Evolutionary conservation across 2,329 filamentous ascomycete species (phyloP), one percentile per base, ranked within the genome.

Genomic region (Penicillium sp.): DNA sequence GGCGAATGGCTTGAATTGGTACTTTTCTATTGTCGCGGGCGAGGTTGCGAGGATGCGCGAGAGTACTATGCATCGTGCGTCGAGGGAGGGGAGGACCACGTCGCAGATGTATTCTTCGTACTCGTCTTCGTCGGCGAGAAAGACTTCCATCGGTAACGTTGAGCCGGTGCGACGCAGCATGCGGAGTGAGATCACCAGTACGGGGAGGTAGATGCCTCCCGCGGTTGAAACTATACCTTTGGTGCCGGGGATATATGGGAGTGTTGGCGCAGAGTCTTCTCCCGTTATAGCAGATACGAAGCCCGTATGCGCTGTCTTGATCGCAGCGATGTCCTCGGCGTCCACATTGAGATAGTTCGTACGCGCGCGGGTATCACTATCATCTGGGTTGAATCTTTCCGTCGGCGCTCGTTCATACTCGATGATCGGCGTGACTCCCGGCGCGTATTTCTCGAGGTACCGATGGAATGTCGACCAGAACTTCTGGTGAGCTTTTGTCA

Each of bases 1-100:
- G 1, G 80, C 77, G 36, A 83, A 76, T 1, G 74, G 70, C 62
- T 83, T 83, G 65, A 79, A 75, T 61, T 82, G 81, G 65, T 79
- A 83, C 39, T 76, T 74, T 16, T 71, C 66, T 50, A 82, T 74
- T 13, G 73, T 64, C 5, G 65, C 64, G 0, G 70, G 66, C 0
- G 72, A 66, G 1, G 66, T 66, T 14, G 71, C 63, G 4, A 82
- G 63, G 9, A 80, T 76, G n/a, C 76, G 72, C 2, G 76, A 76
- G 5, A 83, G 67, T 0, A 82, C 65, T n/a, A 80, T 55, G 54
- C 79, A 81, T 52, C 66, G 70, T 10, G 78, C 78, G 50, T 79
- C 77, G 22, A 81, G 59, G 0, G 72, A 71, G 0, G 77, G 76
- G 19, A 80, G 71, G n/a, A 80, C 70, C n/a, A 68, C 63, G 11